Percentiles rank a stretch among this genome's conserved stretches.
phyloP scores from a whole-genome alignment of 78 protist genomes.

The Planoprotostelium fungivorum region DNA sequence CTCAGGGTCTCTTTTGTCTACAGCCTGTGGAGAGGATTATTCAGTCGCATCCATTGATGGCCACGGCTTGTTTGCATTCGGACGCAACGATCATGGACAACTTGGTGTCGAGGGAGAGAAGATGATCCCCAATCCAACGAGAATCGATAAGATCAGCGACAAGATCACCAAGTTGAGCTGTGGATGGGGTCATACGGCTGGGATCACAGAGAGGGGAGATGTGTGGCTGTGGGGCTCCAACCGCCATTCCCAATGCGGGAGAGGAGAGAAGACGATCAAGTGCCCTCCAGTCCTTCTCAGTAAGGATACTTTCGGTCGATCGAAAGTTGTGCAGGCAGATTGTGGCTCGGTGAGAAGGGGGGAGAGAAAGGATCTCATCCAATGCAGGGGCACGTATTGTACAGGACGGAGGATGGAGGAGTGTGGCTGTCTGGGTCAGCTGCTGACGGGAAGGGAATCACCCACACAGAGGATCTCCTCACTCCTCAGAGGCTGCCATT shows the following conservation, averaged over 20 bases:
- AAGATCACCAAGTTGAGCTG: not conserved
- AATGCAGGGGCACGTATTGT: not conserved
- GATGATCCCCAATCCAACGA: not conserved
- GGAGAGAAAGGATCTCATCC: not conserved
- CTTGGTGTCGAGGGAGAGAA: not conserved
- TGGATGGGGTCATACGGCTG: not conserved
- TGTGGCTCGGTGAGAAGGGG: not conserved
- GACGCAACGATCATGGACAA: not conserved
- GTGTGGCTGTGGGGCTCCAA: not conserved
- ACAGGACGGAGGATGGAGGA: not conserved
- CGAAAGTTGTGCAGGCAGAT: not conserved
- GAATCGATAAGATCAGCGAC: not conserved
- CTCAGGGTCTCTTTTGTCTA: not conserved
- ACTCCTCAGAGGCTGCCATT: not conserved
- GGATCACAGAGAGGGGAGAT: not conserved
- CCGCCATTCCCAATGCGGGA: not conserved
- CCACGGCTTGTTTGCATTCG: not conserved
- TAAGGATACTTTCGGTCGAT: not conserved
- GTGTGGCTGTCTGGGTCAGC: not conserved
- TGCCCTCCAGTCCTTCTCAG: not conserved
- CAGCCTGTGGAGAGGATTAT: not conserved
- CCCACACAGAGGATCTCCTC: not conserved
- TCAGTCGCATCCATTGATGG: not conserved
- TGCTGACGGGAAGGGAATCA: not conserved
- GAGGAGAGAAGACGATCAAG: not conserved